A percentile compares a stretch with the other conserved stretches of the same genome.
phyloP scores from a whole-genome alignment of 2,329 filamentous ascomycete genomes.

The Fusarium graminum region DNA sequence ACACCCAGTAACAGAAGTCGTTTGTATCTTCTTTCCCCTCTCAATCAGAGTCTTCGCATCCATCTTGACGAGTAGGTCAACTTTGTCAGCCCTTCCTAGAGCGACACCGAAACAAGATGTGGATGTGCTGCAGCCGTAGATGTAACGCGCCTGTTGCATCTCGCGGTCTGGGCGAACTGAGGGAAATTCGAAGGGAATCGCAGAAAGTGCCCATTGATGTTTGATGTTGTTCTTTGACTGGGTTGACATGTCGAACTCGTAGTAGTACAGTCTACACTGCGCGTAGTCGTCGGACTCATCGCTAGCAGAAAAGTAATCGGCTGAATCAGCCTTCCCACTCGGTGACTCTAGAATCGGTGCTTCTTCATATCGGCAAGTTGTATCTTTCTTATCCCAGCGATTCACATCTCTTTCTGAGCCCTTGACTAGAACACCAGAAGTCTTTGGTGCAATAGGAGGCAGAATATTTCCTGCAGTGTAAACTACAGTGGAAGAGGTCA shows the following conservation, averaged over 20 bases:
- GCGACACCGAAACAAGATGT: slow-evolving; percentile 69
- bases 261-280: slow-evolving; percentile 78
- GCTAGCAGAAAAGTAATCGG: slow-evolving; percentile 1
- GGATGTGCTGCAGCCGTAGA: slow-evolving; percentile 76
- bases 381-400: neutral
- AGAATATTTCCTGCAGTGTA: slow-evolving; percentile 73
- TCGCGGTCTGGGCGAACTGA: slow-evolving; percentile 66
- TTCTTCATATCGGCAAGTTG: neutral
- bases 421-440: accelerated
- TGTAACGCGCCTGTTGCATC: slow-evolving; percentile 70
- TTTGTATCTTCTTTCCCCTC: slow-evolving; percentile 61
- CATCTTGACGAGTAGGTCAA: slow-evolving; percentile 74
- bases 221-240: slow-evolving; percentile 58
- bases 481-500: slow-evolving; percentile 74
- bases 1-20: slow-evolving; percentile 68
- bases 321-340: accelerated
- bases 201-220: slow-evolving; percentile 73
- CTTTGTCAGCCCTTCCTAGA: slow-evolving; percentile 74
- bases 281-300: slow-evolving; percentile 66
- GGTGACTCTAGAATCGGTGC: slow-evolving; percentile 15
- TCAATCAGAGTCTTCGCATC: slow-evolving; percentile 67
- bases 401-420: accelerated
- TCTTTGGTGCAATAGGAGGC: slow-evolving; percentile 31
- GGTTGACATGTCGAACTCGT: slow-evolving; percentile 65
- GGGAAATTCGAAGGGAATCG: slow-evolving; percentile 77